Evolutionary conservation across 805 yeast species (phyloP).

Genomic region (Candida ovalis): DNA sequence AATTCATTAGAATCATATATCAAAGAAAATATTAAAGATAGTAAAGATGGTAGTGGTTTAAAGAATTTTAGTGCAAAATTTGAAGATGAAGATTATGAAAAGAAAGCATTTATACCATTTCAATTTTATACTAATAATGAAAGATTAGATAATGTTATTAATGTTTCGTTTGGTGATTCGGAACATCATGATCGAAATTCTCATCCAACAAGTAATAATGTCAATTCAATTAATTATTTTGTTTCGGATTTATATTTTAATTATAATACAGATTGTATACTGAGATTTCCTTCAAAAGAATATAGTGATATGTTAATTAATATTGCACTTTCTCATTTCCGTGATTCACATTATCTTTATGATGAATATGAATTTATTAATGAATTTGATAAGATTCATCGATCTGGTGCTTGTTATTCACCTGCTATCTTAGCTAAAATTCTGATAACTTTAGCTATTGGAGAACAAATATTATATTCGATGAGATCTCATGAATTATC

Average conservation of each 20-base stretch:
- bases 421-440: slow-evolving; percentile 15
- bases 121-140: slow-evolving; percentile 20
- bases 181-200: slow-evolving; percentile 12
- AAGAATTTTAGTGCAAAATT: neutral
- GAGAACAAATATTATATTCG: slow-evolving; percentile 23
- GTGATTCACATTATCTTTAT: slow-evolving; percentile 22
- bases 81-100: slow-evolving; percentile 11
- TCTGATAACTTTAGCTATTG: slow-evolving; percentile 23
- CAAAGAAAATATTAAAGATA: neutral
- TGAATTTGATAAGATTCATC: slow-evolving; percentile 20
- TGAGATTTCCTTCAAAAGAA: slow-evolving; percentile 14
- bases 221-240: slow-evolving; percentile 14
- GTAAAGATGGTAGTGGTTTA: neutral
- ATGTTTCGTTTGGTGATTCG: slow-evolving; percentile 26
- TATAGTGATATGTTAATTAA: slow-evolving; percentile 15
- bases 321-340: slow-evolving; percentile 17
- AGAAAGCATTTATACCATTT: slow-evolving; percentile 16
- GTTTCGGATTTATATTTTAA: slow-evolving; percentile 17
- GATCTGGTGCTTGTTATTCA: slow-evolving; percentile 16
- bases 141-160: slow-evolving; percentile 23
- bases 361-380: slow-evolving; percentile 19
- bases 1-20: slow-evolving; percentile 20
- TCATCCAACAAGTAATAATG: neutral
- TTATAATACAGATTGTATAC: slow-evolving; percentile 6
- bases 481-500: slow-evolving; percentile 18